Percentiles rank a stretch among this genome's conserved stretches.
Evolutionary conservation across 1,139 yeast species (phyloP).

Genomic region (Geotrichum histeridarum): DNA sequence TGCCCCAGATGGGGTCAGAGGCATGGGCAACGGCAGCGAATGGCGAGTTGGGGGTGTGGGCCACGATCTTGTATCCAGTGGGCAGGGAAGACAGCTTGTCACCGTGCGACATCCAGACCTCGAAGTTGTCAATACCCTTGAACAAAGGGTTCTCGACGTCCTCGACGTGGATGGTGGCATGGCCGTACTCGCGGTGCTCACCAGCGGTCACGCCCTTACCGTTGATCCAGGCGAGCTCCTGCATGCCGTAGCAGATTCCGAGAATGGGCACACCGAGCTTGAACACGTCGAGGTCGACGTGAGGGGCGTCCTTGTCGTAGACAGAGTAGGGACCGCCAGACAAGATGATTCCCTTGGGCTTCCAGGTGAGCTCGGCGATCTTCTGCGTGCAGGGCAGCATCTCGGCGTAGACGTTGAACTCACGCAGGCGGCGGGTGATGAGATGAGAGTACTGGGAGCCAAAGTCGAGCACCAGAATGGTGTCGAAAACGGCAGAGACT

Average conservation of each 20-base stretch:
- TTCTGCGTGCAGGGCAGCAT: constrained; percentile 99
- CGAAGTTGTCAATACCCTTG: constrained; percentile 83
- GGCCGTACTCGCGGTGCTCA: constrained; percentile 97
- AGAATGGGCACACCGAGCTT: constrained; percentile 86
- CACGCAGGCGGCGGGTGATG: constrained; percentile 96
- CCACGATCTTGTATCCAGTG: constrained; percentile 80
- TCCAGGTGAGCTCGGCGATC: constrained; percentile 85
- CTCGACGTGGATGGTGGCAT: constrained; percentile 77
- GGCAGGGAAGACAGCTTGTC: constrained; percentile 92
- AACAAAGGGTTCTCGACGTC: constrained; percentile 68
- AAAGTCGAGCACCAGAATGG: constrained; percentile 93
- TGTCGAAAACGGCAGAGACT: constrained; percentile 84
- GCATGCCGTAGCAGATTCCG: constrained; percentile 99
- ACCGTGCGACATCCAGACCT: constrained; percentile 99
- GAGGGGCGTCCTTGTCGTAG: constrained; percentile 92
- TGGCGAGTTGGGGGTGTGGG: constrained; percentile 90
- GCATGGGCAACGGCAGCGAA: constrained; percentile 87
- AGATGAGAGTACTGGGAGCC: constrained; percentile 98
- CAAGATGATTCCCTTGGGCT: constrained; percentile 91
- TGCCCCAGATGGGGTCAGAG: constrained; percentile 73
- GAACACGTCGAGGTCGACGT: constrained; percentile 91
- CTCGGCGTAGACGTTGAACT: constrained; percentile 96
- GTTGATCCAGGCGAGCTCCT: constrained; percentile 96
- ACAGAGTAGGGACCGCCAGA: constrained; percentile 99
- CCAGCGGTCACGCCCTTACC: constrained; percentile 95